phyloP scores from a whole-genome alignment of 106 monocot species.

The Acanthochlamys bracteata region DNA sequence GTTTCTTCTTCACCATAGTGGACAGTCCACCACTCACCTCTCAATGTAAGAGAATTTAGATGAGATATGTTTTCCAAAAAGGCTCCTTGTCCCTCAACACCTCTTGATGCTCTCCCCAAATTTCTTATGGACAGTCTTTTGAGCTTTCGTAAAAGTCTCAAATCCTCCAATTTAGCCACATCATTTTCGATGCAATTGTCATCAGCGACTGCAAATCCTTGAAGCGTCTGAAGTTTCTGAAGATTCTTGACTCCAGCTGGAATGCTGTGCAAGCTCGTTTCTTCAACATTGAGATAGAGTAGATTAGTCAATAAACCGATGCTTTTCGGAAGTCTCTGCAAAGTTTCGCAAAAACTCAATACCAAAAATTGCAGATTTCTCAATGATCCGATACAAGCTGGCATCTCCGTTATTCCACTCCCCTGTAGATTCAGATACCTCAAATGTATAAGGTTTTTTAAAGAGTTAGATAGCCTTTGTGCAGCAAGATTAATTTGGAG shows the following conservation, averaged over 20 bases:
- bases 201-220: conserved; percentile 1
- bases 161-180: conserved; percentile 12
- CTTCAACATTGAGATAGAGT: conserved; percentile 6
- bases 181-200: background rate
- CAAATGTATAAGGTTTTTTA: conserved; percentile 22
- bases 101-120: conserved; percentile 10
- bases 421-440: conserved; percentile 23
- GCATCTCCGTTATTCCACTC: conserved; percentile 14
- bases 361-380: conserved; percentile 16
- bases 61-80: background rate
- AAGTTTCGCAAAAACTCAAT: conserved; percentile 11
- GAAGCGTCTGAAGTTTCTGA: conserved; percentile 8
- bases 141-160: background rate
- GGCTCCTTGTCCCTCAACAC: background rate
- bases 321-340: conserved; percentile 15
- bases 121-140: background rate
- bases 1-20: background rate
- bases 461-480: conserved; percentile 13
- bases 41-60: background rate
- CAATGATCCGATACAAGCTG: conserved; percentile 21
- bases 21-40: background rate
- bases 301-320: conserved; percentile 14
- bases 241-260: conserved; percentile 23
- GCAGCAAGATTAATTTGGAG: conserved; percentile 16
- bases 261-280: conserved; percentile 7